These are phyloP conservation scores for Fraxinus quadrangulata DNA, from an alignment of 257 asterid genomes.

Conservation along the genomic window DNA sequence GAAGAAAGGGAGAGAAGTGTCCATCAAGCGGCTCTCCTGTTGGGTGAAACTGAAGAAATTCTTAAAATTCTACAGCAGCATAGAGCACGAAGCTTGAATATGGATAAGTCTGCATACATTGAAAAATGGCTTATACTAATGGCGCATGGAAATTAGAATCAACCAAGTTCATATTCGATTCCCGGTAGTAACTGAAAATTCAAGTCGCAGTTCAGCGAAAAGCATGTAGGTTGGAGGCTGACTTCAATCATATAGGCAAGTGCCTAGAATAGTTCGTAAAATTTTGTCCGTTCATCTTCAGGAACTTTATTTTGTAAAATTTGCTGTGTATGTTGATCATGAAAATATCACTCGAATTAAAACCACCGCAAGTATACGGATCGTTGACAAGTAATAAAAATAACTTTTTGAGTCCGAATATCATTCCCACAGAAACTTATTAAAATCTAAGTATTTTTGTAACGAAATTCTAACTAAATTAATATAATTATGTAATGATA, in stretches of 20 bases:
- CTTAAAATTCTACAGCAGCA: background rate
- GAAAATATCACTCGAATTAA: no score
- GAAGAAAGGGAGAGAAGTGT: constrained; percentile 14
- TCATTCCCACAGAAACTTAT: no score
- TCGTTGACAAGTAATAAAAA: no score
- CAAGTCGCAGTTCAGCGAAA: background rate
- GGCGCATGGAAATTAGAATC: background rate
- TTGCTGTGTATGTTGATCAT: no score
- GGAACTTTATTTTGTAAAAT: background rate
- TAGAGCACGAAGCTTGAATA: background rate
- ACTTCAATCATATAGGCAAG: background rate
- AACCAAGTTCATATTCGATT: background rate
- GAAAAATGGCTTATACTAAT: constrained; percentile 27
- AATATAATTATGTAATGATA: no score
- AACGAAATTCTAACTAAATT: no score
- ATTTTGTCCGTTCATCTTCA: background rate
- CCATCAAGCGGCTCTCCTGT: constrained; percentile 3
- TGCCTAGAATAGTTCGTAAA: background rate
- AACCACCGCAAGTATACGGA: no score
- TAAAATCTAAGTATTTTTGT: no score
- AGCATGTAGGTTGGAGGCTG: background rate
- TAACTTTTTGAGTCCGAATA: no score
- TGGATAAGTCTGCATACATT: constrained; percentile 16
- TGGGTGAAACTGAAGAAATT: constrained; percentile 19
- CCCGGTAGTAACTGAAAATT: background rate